These are phyloP conservation scores for Cordyceps farinosa DNA, from an alignment of 2,329 filamentous ascomycete genomes.

Conservation along the genomic window DNA sequence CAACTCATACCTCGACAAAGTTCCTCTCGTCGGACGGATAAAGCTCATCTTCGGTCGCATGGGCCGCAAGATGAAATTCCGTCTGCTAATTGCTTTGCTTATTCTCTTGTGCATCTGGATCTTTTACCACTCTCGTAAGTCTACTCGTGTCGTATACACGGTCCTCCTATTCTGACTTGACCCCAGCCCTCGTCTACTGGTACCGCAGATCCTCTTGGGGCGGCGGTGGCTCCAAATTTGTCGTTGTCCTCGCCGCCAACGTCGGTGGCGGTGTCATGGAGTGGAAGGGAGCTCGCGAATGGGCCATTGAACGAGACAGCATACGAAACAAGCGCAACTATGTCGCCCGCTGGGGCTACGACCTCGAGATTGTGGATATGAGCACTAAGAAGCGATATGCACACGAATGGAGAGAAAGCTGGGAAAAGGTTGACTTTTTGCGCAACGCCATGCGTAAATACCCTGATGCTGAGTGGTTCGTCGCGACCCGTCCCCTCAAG, in stretches of 20 bases:
- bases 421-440: conserved; percentile 97
- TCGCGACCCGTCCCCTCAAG: conserved; percentile 17
- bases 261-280: conserved; percentile 97
- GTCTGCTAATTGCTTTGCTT: conserved; percentile 55
- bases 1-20: conserved; percentile 46
- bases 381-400: conserved; percentile 98
- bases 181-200: conserved; percentile 49
- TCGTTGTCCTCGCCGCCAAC: conserved; percentile 91
- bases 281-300: conserved; percentile 95
- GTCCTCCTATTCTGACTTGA: conserved; percentile 24
- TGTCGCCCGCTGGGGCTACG: conserved; percentile 83
- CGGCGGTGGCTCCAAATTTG: conserved; percentile 84
- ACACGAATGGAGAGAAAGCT: conserved; percentile 98
- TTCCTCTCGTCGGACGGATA: conserved; percentile 46
- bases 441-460: conserved; percentile 88
- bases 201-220: conserved; percentile 71
- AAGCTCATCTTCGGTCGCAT: conserved; percentile 47
- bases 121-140: conserved; percentile 73
- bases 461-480: conserved; percentile 91
- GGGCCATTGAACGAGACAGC: conserved; percentile 96
- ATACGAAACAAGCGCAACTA: conserved; percentile 94
- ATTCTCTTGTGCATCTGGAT: conserved; percentile 60
- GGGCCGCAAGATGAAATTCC: conserved; percentile 63
- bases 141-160: background rate
- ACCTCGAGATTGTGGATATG: conserved; percentile 96